Percentiles rank a stretch among this genome's conserved stretches.
phyloP scores from a whole-genome alignment of 1,284 basidiomycete genomes.

The Cutaneotrichosporon dermatis region DNA sequence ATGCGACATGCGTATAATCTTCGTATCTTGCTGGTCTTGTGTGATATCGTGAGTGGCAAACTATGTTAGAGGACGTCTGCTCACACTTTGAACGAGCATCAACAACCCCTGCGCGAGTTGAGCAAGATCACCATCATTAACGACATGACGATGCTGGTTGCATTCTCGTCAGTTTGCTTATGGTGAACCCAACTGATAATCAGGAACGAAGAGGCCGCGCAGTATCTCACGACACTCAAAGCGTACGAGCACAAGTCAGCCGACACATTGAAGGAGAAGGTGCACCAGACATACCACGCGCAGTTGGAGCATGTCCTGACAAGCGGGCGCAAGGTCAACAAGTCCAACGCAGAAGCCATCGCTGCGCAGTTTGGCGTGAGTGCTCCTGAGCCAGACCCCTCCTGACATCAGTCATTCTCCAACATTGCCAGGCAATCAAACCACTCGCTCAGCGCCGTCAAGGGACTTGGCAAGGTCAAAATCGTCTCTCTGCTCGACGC shows the following conservation, averaged over 20 bases:
- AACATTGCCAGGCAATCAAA: constrained; percentile 68
- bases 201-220: constrained; percentile 84
- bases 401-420: constrained; percentile 62
- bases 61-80: not conserved
- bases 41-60: constrained; percentile 70
- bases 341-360: constrained; percentile 92
- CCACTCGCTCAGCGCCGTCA: constrained; percentile 73
- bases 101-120: constrained; percentile 82
- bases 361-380: constrained; percentile 87
- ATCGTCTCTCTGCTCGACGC: constrained; percentile 61
- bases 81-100: constrained; percentile 65
- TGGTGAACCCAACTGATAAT: not conserved
- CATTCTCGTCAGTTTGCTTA: constrained; percentile 71
- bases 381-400: not conserved
- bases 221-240: constrained; percentile 87
- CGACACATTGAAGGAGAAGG: constrained; percentile 86
- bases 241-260: constrained; percentile 90
- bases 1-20: constrained; percentile 76
- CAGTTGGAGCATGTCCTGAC: constrained; percentile 82
- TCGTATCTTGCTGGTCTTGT: constrained; percentile 79
- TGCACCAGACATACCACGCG: constrained; percentile 80
- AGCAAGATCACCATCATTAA: constrained; percentile 92
- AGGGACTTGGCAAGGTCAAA: constrained; percentile 93
- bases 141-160: constrained; percentile 83
- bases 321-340: constrained; percentile 88